Evolutionary conservation across 208 protist genomes (phyloP), one percentile per base, ranked within the genome.

Genomic region (Sergeia podlipaevii): DNA sequence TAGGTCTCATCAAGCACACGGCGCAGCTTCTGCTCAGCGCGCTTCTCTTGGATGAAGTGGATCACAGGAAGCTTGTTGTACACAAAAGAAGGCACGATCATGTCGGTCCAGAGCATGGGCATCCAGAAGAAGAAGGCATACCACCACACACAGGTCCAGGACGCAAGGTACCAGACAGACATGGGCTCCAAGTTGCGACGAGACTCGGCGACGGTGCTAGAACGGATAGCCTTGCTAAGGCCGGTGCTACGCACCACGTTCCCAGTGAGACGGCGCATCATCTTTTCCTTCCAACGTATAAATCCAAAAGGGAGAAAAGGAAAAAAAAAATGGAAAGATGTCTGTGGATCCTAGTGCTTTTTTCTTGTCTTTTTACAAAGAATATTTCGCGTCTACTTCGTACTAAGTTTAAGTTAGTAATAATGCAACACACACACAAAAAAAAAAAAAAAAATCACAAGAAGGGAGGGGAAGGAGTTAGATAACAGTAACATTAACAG

Each of bases 121-220:
- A 94, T 76, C 83, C 80, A 91, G 56, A 91, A 89, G 75, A 87
- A 94, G 58, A 94, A 91, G 52, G 80, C 79, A 58, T 91, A 94
- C 65, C 77, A 88, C 86, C 86, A 94, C 42, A 78, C 70, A 48
- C 75, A 82, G 13, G 77, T 77, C 83, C 86, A 94, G 6, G 82
- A 91, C 27, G 83, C 77, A 10, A 94, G 70, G 54, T 91, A 94
- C 80, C 80, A 94, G 28, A 85, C 80, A 51, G 71, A 83, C 86
- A 94, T 94, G 24, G 83, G 79, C 80, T 94, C 82, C 28, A 94
- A 47, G 39, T 89, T 74, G 50, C 86, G 86, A 41, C 78, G 85
- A 13, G 78, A 48, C 41, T 73, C 65, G 34, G 47, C 34, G 60
- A 70, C 55, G 41, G 57, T 54, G 49, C 63, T 65, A 37, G 44